These are phyloP conservation scores for Metarhizium sp. DNA, from an alignment of 2,329 filamentous ascomycete species.

Conservation along the genomic window DNA sequence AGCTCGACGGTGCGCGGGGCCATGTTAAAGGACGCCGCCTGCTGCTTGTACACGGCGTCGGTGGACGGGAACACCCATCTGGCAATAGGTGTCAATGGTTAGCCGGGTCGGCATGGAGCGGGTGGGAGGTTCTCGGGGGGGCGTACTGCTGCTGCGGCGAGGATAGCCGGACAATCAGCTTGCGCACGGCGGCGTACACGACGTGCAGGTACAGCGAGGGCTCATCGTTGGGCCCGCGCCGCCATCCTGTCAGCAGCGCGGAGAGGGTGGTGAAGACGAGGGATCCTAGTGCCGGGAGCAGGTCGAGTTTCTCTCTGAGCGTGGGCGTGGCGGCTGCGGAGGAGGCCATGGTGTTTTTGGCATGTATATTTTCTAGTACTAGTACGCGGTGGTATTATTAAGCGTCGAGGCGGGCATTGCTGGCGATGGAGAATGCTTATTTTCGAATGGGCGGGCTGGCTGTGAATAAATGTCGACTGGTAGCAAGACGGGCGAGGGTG, in stretches of 20 bases:
- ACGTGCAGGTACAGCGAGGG: slow-evolving; percentile 11
- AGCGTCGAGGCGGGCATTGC: too few relatives aligned
- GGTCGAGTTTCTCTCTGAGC: slow-evolving; percentile 6
- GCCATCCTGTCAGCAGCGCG: slow-evolving; percentile 4
- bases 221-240: slow-evolving; percentile 8
- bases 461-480: too few relatives aligned
- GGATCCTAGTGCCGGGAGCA: slow-evolving; percentile 8
- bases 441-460: too few relatives aligned
- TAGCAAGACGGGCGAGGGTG: too few relatives aligned
- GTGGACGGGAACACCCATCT: slow-evolving; percentile 11
- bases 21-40: slow-evolving; percentile 3
- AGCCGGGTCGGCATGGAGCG: background rate
- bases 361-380: too few relatives aligned
- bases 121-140: background rate
- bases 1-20: slow-evolving; percentile 9
- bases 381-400: too few relatives aligned
- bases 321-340: background rate
- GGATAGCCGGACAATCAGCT: slow-evolving; percentile 6
- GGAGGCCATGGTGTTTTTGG: background rate
- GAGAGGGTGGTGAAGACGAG: slow-evolving; percentile 3
- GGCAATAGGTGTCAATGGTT: background rate
- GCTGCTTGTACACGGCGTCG: slow-evolving; percentile 7
- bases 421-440: too few relatives aligned
- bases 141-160: slow-evolving; percentile 11
- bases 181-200: slow-evolving; percentile 10